Percentiles rank a stretch among this genome's conserved stretches.
Conservation (phyloP, 768 basidiomycete genomes). For the Phanerochaete sordida region DNA sequence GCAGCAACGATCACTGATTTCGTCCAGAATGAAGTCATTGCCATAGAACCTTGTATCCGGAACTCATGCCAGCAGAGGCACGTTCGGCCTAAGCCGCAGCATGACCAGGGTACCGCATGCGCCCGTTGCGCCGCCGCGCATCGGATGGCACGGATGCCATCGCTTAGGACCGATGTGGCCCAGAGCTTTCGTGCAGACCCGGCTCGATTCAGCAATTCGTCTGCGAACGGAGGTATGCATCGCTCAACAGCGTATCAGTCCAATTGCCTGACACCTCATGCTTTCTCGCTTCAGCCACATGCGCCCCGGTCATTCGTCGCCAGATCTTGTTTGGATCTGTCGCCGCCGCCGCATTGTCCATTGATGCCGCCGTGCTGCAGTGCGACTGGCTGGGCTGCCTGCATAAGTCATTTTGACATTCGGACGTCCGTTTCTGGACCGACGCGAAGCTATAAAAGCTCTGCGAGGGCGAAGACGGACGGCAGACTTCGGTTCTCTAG, state of each 20-base stretch:
- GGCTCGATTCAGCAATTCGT: not conserved
- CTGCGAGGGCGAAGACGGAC: not conserved
- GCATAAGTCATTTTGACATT: not conserved
- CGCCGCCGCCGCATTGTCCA: not conserved
- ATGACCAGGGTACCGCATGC: conserved; percentile 1
- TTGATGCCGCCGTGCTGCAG: not conserved
- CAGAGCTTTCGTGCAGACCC: not conserved
- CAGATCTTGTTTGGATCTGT: not conserved
- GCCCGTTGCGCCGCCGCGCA: not conserved
- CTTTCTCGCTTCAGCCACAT: not conserved
- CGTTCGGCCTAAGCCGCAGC: not conserved
- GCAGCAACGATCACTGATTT: not conserved
- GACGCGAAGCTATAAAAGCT: not conserved
- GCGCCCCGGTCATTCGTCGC: not conserved
- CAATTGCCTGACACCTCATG: not conserved
- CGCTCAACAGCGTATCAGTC: not conserved
- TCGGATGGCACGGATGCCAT: not conserved
- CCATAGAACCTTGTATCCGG: not conserved
- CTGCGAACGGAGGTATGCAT: not conserved
- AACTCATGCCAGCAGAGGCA: not conserved
- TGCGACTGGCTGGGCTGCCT: not conserved
- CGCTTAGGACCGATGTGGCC: not conserved
- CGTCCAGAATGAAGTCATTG: not conserved
- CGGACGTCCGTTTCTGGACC: not conserved
- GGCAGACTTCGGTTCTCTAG: not conserved